Evolutionary conservation across 805 yeast species (phyloP).

Genomic region (Metschnikowia kofuensis): DNA sequence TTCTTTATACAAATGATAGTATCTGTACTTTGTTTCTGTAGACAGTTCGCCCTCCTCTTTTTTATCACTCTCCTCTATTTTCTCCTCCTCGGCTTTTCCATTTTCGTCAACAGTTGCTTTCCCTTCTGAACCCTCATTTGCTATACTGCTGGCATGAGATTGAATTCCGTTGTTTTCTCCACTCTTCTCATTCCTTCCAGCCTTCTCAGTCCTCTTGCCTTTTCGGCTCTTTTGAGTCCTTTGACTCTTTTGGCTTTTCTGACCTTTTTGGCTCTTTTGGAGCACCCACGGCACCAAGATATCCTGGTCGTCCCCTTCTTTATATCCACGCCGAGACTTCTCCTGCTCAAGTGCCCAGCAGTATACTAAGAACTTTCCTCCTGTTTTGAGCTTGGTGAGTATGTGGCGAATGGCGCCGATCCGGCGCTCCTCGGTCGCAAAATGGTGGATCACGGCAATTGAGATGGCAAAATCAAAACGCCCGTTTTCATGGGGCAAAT

Average conservation of each 20-base stretch:
- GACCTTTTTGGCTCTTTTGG: conserved; percentile 43
- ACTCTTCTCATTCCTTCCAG: not conserved
- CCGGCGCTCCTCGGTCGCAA: conserved; percentile 80
- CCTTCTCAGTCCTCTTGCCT: not conserved
- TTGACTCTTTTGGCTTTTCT: conserved; percentile 30
- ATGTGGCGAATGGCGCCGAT: conserved; percentile 71
- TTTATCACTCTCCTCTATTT: conserved; percentile 11
- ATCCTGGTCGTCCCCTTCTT: conserved; percentile 90
- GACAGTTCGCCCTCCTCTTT: conserved; percentile 15
- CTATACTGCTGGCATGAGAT: no score
- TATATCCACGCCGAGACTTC: conserved; percentile 82
- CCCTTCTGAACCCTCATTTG: no score
- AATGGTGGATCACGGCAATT: conserved; percentile 95
- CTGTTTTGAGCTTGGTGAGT: conserved; percentile 50
- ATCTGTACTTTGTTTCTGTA: conserved; percentile 67
- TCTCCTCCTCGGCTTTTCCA: conserved; percentile 12
- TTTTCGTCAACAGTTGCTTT: not conserved
- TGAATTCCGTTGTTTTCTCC: no score
- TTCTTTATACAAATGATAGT: conserved; percentile 78
- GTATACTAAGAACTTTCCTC: conserved; percentile 76
- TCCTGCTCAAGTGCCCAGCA: conserved; percentile 98
- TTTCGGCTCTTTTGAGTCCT: conserved; percentile 45
- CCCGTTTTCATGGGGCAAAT: conserved; percentile 36
- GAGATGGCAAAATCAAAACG: conserved; percentile 84
- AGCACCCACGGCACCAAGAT: conserved; percentile 95